phyloP scores from a whole-genome alignment of 495 filamentous ascomycete genomes.

The Podospora pseudoanserina region DNA sequence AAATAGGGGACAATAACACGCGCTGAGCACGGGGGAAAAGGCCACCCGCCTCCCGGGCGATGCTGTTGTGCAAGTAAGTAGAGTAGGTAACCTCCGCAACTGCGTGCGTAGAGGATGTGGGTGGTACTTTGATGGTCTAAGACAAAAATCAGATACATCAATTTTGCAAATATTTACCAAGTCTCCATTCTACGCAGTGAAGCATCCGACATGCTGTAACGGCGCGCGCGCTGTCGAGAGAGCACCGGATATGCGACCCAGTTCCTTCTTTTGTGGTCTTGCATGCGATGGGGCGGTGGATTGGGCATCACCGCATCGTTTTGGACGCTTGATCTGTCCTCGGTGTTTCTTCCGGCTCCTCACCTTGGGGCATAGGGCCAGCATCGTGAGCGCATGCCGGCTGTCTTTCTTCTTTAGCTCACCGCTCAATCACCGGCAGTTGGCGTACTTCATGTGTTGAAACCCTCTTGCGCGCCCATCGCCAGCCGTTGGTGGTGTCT shows the following conservation, averaged over 20 bases:
- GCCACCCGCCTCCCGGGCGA: neutral
- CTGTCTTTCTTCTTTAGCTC: conserved; percentile 2
- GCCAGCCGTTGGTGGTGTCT: neutral
- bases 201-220: neutral
- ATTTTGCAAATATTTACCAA: neutral
- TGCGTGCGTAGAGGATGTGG: conserved; percentile 15
- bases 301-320: conserved; percentile 22
- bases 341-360: neutral
- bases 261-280: neutral
- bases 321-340: conserved; percentile 7
- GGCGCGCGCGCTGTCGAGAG: conserved; percentile 6
- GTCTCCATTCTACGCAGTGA: neutral
- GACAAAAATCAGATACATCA: conserved; percentile 5
- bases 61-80: conserved; percentile 10
- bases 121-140: conserved; percentile 7
- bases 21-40: neutral
- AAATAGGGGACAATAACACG: conserved; percentile 2
- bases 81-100: conserved; percentile 10
- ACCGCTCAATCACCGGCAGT: conserved; percentile 13
- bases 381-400: conserved; percentile 13
- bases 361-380: conserved; percentile 17
- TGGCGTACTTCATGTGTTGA: conserved; percentile 2
- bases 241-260: conserved; percentile 6
- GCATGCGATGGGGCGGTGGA: conserved; percentile 10
- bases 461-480: neutral